Conservation (phyloP, 768 basidiomycete species). For the Baorangia bicolor region DNA sequence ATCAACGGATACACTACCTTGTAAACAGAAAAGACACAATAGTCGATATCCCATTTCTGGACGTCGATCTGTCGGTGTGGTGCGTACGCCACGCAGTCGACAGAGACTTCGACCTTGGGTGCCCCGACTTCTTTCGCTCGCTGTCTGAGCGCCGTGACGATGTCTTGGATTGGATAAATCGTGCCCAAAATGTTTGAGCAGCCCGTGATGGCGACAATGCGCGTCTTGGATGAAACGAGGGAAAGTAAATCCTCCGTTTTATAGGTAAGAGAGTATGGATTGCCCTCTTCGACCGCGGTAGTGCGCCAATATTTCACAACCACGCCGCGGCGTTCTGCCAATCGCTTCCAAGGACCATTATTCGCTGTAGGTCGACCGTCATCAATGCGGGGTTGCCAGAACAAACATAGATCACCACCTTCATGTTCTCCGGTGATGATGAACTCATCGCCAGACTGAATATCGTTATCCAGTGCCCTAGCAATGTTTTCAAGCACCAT, state of each 20-base stretch:
- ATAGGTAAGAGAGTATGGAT: constrained; percentile 64
- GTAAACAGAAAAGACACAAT: constrained; percentile 69
- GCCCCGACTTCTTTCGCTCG: constrained; percentile 53
- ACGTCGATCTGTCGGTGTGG: constrained; percentile 74
- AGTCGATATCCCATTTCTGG: constrained; percentile 76
- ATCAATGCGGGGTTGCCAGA: neutral
- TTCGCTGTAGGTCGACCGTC: constrained; percentile 49
- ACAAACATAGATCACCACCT: constrained; percentile 40
- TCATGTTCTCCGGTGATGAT: constrained; percentile 82
- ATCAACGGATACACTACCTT: constrained; percentile 46
- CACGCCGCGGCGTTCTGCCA: constrained; percentile 57
- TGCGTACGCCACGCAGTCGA: constrained; percentile 80
- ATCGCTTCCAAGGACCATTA: constrained; percentile 71
- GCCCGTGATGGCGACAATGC: constrained; percentile 70
- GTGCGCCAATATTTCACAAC: constrained; percentile 60
- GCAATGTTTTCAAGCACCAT: constrained; percentile 69
- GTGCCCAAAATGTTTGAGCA: constrained; percentile 77
- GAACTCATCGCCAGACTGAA: constrained; percentile 66
- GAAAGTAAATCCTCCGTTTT: constrained; percentile 56
- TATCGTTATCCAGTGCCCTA: constrained; percentile 52
- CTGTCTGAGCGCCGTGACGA: constrained; percentile 50
- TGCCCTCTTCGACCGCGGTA: constrained; percentile 46
- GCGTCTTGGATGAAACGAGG: constrained; percentile 62
- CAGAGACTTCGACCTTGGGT: constrained; percentile 60
- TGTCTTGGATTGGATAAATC: constrained; percentile 57